phyloP scores from a whole-genome alignment of 371 early-diverging fungal species.

The Apophysomyces variabilis region DNA sequence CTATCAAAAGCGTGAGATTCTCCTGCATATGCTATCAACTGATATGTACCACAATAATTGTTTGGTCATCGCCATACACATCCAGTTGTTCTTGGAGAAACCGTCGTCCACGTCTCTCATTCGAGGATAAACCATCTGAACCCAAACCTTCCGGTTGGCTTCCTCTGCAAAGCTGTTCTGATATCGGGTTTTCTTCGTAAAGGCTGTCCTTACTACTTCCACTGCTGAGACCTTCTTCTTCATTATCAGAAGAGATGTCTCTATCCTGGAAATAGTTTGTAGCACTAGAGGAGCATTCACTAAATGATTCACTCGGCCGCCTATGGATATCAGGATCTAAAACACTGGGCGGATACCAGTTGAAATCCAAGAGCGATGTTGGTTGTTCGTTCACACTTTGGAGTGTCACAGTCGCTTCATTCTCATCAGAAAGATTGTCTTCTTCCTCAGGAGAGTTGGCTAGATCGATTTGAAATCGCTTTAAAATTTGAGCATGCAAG shows the following conservation, averaged over 20 bases:
- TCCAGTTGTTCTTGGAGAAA: conserved; percentile 40
- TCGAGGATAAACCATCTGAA: conserved; percentile 36
- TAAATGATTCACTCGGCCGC: conserved; percentile 11
- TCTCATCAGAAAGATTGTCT: conserved; percentile 31
- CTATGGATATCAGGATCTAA: background rate
- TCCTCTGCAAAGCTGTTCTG: background rate
- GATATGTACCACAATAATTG: conserved; percentile 41
- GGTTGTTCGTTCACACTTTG: conserved; percentile 11
- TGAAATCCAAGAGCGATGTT: conserved; percentile 12
- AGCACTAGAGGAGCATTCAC: conserved; percentile 9
- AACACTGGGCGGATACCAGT: conserved; percentile 13
- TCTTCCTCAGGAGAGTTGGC: conserved; percentile 9
- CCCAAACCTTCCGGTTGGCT: conserved; percentile 16
- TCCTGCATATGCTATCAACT: background rate
- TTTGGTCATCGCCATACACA: conserved; percentile 53
- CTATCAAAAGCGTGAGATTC: conserved; percentile 11
- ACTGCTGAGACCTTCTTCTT: conserved; percentile 8
- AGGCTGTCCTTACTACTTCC: conserved; percentile 8
- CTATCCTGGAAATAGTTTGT: background rate
- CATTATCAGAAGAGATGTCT: conserved; percentile 1
- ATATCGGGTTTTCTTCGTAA: conserved; percentile 10
- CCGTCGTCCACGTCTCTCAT: conserved; percentile 38
- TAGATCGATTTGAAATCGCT: background rate
- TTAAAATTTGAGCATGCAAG: background rate
- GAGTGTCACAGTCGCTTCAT: conserved; percentile 39